phyloP scores from a whole-genome alignment of 768 basidiomycete genomes.

The Strobilomyces dryophilus region DNA sequence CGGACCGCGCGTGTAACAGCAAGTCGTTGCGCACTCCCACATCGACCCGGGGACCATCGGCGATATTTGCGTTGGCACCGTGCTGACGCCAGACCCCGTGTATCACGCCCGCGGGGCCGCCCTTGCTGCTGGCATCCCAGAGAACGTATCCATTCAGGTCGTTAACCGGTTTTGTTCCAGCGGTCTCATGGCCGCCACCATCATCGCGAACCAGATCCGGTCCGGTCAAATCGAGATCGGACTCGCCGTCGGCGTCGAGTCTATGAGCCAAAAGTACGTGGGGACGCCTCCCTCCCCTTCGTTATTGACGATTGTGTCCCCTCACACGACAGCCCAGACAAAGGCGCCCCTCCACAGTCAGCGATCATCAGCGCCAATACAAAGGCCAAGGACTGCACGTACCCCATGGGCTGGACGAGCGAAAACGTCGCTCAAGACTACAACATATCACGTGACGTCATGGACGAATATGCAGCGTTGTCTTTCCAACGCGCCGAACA shows the following conservation, averaged over 20 bases:
- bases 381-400: conserved; percentile 54
- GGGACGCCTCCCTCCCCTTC: too few species aligned
- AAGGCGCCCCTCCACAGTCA: conserved; percentile 55
- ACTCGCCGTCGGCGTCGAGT: conserved; percentile 79
- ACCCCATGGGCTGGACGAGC: conserved; percentile 88
- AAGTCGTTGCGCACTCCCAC: conserved; percentile 52
- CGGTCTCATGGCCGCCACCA: conserved; percentile 80
- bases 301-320: not conserved
- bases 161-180: conserved; percentile 83
- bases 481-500: conserved; percentile 79
- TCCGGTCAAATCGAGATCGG: conserved; percentile 80
- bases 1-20: conserved; percentile 32
- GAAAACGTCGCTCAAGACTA: conserved; percentile 82
- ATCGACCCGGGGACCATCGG: conserved; percentile 64
- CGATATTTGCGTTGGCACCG: conserved; percentile 80
- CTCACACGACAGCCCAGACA: conserved; percentile 48
- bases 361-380: conserved; percentile 55
- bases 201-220: conserved; percentile 71
- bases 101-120: conserved; percentile 74
- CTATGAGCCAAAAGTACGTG: conserved; percentile 73
- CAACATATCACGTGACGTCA: conserved; percentile 64
- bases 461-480: conserved; percentile 68
- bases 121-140: conserved; percentile 77
- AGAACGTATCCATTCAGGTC: conserved; percentile 67
- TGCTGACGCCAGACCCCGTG: conserved; percentile 57